phyloP scores from a whole-genome alignment of 164 flowering plant genomes.

The Brasenia schreberi region DNA sequence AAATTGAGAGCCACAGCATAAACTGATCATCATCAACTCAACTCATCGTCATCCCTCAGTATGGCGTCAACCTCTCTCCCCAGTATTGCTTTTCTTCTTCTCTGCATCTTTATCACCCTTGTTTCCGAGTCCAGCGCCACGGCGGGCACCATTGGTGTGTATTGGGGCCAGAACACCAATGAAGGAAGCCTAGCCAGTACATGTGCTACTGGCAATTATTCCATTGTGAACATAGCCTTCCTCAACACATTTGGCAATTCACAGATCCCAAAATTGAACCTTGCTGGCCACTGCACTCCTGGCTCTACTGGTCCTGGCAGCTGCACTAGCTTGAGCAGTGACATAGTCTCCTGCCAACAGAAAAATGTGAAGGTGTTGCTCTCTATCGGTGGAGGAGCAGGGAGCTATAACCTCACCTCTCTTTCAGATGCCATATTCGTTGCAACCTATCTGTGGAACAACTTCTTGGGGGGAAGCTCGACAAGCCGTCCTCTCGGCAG shows the following conservation, averaged over 20 bases:
- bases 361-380: conserved; percentile 4
- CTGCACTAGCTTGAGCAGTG: conserved; percentile 3
- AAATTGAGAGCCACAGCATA: too few species aligned
- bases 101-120: neutral
- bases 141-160: neutral
- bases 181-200: neutral
- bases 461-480: conserved; percentile 3
- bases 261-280: conserved; percentile 6
- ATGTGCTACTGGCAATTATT: neutral
- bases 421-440: conserved; percentile 4
- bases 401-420: conserved; percentile 3
- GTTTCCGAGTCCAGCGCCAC: neutral
- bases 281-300: conserved; percentile 6
- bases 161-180: neutral
- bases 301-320: neutral
- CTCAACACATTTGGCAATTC: conserved; percentile 4
- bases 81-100: neutral
- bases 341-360: conserved; percentile 5
- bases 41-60: too few species aligned
- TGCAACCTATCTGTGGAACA: conserved; percentile 7
- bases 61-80: too few species aligned
- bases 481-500: conserved; percentile 5
- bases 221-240: conserved; percentile 6
- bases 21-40: too few species aligned
- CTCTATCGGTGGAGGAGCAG: conserved; percentile 4